Conservation (phyloP, 2,329 filamentous ascomycete species). For the Monascus ruber region DNA sequence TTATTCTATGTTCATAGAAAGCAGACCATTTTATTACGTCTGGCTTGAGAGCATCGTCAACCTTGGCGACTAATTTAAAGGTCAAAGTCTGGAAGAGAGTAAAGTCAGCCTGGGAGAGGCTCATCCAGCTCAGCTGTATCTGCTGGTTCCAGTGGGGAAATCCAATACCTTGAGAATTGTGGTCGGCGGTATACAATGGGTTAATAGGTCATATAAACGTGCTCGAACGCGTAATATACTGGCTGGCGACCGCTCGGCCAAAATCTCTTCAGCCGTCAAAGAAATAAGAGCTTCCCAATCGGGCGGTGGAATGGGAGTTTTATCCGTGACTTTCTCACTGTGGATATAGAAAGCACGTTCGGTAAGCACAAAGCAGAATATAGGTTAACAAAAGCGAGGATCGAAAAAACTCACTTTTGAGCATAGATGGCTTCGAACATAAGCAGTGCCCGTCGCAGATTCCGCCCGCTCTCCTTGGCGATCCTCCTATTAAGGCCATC, state of each 20-base stretch:
- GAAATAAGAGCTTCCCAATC: conserved; percentile 92
- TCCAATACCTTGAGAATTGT: conserved; percentile 65
- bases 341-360: background rate
- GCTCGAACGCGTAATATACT: conserved; percentile 78
- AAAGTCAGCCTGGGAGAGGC: background rate
- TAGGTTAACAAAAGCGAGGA: background rate
- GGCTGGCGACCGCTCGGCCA: conserved; percentile 83
- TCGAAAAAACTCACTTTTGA: conserved; percentile 60
- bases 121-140: no score
- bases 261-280: conserved; percentile 84
- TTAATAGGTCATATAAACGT: conserved; percentile 93
- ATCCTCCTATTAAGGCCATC: conserved; percentile 71
- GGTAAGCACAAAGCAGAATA: background rate
- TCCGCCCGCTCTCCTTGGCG: conserved; percentile 80
- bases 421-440: conserved; percentile 98
- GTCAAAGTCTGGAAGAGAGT: conserved; percentile 55
- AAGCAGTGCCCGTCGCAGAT: conserved; percentile 75
- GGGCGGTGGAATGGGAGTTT: conserved; percentile 80
- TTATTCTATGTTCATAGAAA: conserved; percentile 93
- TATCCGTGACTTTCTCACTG: conserved; percentile 82
- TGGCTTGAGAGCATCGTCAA: conserved; percentile 80
- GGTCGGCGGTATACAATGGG: conserved; percentile 92
- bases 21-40: conserved; percentile 94
- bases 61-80: conserved; percentile 77
- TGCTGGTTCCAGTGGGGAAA: no score